Base-by-base conservation (phyloP, 2,329 filamentous ascomycete species). In the Trichophaea hybrida region DNA sequence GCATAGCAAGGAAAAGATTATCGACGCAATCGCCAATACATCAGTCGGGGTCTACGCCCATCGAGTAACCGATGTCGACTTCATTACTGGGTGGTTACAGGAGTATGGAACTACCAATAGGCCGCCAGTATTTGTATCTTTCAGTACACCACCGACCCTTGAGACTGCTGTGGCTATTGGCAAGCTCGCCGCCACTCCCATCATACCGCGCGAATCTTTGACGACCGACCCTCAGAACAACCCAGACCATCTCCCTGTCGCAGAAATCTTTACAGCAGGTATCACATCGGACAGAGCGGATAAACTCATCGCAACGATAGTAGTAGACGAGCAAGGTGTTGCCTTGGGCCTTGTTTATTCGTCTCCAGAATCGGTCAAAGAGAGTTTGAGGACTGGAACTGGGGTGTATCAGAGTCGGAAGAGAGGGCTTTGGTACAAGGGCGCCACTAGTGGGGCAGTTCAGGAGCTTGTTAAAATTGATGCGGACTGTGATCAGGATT, bases 401-500 rank as follows among this genome's bases (percentile, higher is more conserved):
- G 90, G 93, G 35, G 91, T 97, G 40, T 98, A 98, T 72, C 89
- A 96, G 74, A 97, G 91, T 75, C 80, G 93, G 56, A 97, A 96
- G 76, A 81, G 93, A 49, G 93, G 93, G 0, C 74, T 98, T 33
- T 98, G 93, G 93, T 85, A 94, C 73, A 98, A 98, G 75, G 93
- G 93, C 5, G 87, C 90, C 56, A 93, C 86, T 6, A 97, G 91
- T 57, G 93, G 93, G 12, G 90, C 97, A 71, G 88, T 87, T 10
- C 93, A 98, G 72, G 84, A 96, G 72, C 77, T 98, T 55, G 77
- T 97, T 24, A 83, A 83, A 59, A 80, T 98, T 65, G 85, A 85
- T 0, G 77, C 94, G 57, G 93, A 98, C 73, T 98, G 93, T 72
- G 93, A 98, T 72, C 85, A 85, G 65, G 93, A 98, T 72, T 94